Evolutionary conservation across 768 basidiomycete species (phyloP).

Genomic region (Ramaria rubella): DNA sequence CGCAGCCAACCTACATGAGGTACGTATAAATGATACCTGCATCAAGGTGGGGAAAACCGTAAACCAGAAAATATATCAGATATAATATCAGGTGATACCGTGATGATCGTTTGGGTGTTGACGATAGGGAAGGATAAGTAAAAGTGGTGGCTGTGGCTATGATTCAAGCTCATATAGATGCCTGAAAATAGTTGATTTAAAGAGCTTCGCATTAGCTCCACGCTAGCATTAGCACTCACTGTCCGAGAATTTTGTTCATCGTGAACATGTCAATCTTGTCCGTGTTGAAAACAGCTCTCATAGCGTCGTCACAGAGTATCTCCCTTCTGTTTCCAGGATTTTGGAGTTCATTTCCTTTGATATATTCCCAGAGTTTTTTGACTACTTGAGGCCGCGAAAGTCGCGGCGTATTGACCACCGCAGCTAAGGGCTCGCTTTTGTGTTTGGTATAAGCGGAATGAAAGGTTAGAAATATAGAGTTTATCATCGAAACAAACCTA

Average conservation of each 20-base stretch:
- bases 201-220: neutral
- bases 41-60: neutral
- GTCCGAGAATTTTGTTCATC: slow-evolving; percentile 87
- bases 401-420: slow-evolving; percentile 56
- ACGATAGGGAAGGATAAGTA: neutral
- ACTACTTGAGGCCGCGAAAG: slow-evolving; percentile 87
- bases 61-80: no score
- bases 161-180: slow-evolving; percentile 10
- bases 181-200: neutral
- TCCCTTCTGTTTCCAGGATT: slow-evolving; percentile 79
- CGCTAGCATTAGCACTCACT: slow-evolving; percentile 46
- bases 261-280: slow-evolving; percentile 84
- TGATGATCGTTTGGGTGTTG: neutral
- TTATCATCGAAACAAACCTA: slow-evolving; percentile 41
- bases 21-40: neutral
- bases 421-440: slow-evolving; percentile 63
- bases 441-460: neutral
- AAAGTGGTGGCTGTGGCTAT: neutral
- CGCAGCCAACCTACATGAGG: neutral
- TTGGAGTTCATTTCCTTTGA: slow-evolving; percentile 74
- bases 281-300: slow-evolving; percentile 70
- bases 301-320: slow-evolving; percentile 71
- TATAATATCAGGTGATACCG: neutral
- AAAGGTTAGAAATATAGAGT: neutral
- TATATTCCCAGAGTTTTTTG: slow-evolving; percentile 85